Percentiles rank a stretch among this genome's conserved stretches.
Evolutionary conservation across 2,329 filamentous ascomycete species (phyloP).

Genomic region (Penicillium sclerotiorum): DNA sequence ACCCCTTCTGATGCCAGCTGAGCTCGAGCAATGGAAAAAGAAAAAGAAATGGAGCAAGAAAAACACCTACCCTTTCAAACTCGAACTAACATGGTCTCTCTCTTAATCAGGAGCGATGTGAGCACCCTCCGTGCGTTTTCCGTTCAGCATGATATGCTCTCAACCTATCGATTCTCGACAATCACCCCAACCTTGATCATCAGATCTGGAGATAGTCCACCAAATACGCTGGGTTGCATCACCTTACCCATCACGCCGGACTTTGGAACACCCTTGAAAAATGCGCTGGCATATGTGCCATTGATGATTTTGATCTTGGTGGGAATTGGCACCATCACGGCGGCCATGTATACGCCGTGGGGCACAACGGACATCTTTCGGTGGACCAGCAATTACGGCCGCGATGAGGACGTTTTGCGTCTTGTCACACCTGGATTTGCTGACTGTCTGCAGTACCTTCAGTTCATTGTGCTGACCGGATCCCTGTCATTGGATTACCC

Average conservation of each 20-base stretch:
- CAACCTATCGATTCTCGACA: conserved; percentile 84
- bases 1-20: neutral
- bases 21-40: neutral
- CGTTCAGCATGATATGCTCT: conserved; percentile 72
- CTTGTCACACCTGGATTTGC: conserved; percentile 95
- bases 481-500: conserved; percentile 85
- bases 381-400: conserved; percentile 97
- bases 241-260: conserved; percentile 82
- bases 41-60: too few species aligned
- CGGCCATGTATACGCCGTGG: conserved; percentile 90
- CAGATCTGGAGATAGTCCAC: conserved; percentile 69
- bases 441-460: conserved; percentile 95
- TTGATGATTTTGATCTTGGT: conserved; percentile 77
- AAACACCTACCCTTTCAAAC: too few species aligned
- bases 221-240: conserved; percentile 74
- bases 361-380: conserved; percentile 86
- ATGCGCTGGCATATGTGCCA: conserved; percentile 74
- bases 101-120: conserved; percentile 46
- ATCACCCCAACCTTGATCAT: conserved; percentile 74
- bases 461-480: conserved; percentile 88
- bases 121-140: conserved; percentile 69
- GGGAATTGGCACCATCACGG: conserved; percentile 78
- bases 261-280: conserved; percentile 69
- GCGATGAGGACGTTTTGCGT: conserved; percentile 86
- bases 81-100: conserved; percentile 1